These are phyloP conservation scores for Jaltomata sinuosa DNA, from an alignment of 257 asterid genomes.

Conservation along the genomic window DNA sequence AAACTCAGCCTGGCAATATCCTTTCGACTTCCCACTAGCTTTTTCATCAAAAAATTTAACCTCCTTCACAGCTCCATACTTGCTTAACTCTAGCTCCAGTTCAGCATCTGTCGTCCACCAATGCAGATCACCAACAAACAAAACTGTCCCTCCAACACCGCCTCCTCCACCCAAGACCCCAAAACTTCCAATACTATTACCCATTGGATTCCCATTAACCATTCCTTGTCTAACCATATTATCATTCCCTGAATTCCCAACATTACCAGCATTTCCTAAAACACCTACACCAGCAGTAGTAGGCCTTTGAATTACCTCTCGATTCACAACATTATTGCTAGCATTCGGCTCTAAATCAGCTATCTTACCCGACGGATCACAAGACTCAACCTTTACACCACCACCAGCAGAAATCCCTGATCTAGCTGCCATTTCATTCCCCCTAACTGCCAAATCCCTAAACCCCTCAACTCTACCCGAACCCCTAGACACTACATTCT, in stretches of 20 bases:
- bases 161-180: constrained; percentile 8
- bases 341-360: not conserved
- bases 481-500: constrained; percentile 3
- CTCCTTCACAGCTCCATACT: constrained; percentile 81
- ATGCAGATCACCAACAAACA: constrained; percentile 80
- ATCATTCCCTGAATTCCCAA: constrained; percentile 3
- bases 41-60: constrained; percentile 76
- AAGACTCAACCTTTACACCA: constrained; percentile 21
- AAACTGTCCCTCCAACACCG: constrained; percentile 38
- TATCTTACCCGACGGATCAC: constrained; percentile 1
- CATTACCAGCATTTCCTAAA: constrained; percentile 4
- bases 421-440: constrained; percentile 28
- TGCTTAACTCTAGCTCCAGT: constrained; percentile 59
- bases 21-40: constrained; percentile 96
- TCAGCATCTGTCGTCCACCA: constrained; percentile 99
- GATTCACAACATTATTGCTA: constrained; percentile 9
- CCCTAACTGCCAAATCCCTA: not conserved
- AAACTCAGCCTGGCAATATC: constrained; percentile 87
- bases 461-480: not conserved
- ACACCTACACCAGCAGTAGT: not conserved
- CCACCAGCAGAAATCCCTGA: constrained; percentile 11
- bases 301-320: constrained; percentile 9
- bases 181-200: not conserved
- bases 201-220: constrained; percentile 1
- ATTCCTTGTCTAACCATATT: constrained; percentile 16